Evolutionary conservation across 352 stramenopile genomes (phyloP).

Genomic region (Globisporangium radiosum): DNA sequence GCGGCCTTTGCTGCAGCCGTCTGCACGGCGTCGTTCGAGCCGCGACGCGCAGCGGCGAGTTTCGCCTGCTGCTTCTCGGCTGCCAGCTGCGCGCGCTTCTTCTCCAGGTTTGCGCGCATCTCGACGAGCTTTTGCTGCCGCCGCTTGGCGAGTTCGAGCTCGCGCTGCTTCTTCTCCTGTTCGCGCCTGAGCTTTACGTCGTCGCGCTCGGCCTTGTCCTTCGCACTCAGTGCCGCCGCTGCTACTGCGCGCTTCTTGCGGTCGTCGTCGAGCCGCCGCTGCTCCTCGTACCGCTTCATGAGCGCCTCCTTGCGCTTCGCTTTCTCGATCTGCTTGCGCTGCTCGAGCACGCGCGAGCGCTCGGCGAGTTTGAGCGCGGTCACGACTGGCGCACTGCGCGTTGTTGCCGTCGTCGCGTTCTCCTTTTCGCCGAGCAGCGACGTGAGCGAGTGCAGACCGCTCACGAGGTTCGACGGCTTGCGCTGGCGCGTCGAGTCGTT

Average conservation of each 20-base stretch:
- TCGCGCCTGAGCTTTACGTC: conserved; percentile 34
- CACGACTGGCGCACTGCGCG: conserved; percentile 42
- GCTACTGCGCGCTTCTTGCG: conserved; percentile 47
- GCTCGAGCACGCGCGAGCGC: conserved; percentile 50
- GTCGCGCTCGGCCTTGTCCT: conserved; percentile 63
- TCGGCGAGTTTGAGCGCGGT: conserved; percentile 71
- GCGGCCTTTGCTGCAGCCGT: neutral
- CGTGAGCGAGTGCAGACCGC: conserved; percentile 66
- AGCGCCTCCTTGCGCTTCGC: conserved; percentile 53
- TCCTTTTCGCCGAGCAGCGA: conserved; percentile 55
- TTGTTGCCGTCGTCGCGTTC: conserved; percentile 18
- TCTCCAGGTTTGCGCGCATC: conserved; percentile 62
- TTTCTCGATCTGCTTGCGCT: conserved; percentile 65
- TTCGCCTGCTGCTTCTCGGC: conserved; percentile 30
- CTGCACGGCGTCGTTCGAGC: conserved; percentile 2
- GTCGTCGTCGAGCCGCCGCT: conserved; percentile 54
- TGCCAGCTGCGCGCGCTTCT: conserved; percentile 50
- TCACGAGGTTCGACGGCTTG: conserved; percentile 59
- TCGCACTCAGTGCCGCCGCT: conserved; percentile 14
- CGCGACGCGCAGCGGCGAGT: conserved; percentile 9
- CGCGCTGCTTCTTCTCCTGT: conserved; percentile 63
- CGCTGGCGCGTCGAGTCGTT: conserved; percentile 8
- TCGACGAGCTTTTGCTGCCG: conserved; percentile 58
- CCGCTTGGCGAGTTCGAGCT: conserved; percentile 53
- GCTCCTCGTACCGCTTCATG: conserved; percentile 65